Base-by-base conservation (phyloP, 176 grass and related monocot genomes). In the Musa acuminata region DNA sequence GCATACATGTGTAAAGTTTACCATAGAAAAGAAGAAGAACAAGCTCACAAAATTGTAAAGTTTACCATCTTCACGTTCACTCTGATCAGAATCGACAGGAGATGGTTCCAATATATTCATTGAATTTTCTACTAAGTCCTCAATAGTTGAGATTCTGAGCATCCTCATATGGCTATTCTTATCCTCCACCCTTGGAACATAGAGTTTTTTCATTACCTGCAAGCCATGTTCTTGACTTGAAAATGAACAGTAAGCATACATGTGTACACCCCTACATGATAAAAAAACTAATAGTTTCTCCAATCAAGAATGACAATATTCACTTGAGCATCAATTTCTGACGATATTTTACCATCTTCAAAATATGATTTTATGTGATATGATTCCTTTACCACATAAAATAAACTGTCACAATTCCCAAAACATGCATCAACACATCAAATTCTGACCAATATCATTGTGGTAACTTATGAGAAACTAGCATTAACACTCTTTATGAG, bases 71-170 rank as follows among this genome's bases (percentile, higher is more conserved):
- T 91, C 82, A 52, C 84, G 84, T 77, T 81, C 68, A 55, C 74
- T 87, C 23, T 84, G 84, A 17, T 51, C 81, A 83, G 80, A 75
- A 86, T 93, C 84, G 10, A 84, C 4, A n/a, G 88, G 86, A 20
- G 84, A 89, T 23, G 95, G 90, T 72, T 99, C 95, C 78, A 99
- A 43, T 77, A 99, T 99, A 24, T 99, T 94, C 95, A 99, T 94
- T 64, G 90, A 94, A 89, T 91, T 94, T 64, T 84, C 81, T 71
- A 94, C 62, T 54, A 99, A 82, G 81, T 99, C 90, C 73, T 91
- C 75, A 78, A 87, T 87, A 55, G 83, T 77, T 27, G 88, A 92
- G 55, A 99, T 94, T 85, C 82, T 93, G 64, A 94, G 63, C 90
- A 94, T 99, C 78, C 82, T 69, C 95, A 99, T 99, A 78, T 99